A percentile compares a stretch with the other conserved stretches of the same genome.
These are phyloP conservation scores for Collybiopsis luxurians DNA, from an alignment of 768 basidiomycete species.

Conservation along the genomic window DNA sequence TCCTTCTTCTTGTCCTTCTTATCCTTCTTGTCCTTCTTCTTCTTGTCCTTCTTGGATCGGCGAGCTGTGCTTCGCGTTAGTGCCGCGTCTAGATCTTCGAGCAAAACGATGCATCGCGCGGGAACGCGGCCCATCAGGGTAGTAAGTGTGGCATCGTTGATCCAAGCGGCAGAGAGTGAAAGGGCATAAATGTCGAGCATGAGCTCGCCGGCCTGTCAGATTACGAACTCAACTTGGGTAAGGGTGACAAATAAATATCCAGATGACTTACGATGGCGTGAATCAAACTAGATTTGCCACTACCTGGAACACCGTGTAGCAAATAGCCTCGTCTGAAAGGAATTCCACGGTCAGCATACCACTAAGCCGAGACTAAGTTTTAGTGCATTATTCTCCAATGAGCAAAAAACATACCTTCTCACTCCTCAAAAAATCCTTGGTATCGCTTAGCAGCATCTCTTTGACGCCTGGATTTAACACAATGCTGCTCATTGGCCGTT, in stretches of 20 bases:
- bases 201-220: slow-evolving; percentile 61
- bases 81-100: slow-evolving; percentile 90
- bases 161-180: slow-evolving; percentile 82
- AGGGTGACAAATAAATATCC: not conserved
- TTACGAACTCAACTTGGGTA: slow-evolving; percentile 52
- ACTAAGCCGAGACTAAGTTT: slow-evolving; percentile 35
- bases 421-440: slow-evolving; percentile 78
- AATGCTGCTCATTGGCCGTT: slow-evolving; percentile 85
- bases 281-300: slow-evolving; percentile 84
- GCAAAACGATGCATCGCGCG: slow-evolving; percentile 78
- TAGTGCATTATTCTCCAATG: slow-evolving; percentile 1
- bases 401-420: slow-evolving; percentile 58
- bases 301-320: slow-evolving; percentile 80
- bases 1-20: slow-evolving; percentile 29
- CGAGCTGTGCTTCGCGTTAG: slow-evolving; percentile 69
- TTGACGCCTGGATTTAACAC: slow-evolving; percentile 87
- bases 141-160: slow-evolving; percentile 82
- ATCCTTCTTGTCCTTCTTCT: slow-evolving; percentile 36
- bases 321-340: slow-evolving; percentile 89
- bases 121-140: slow-evolving; percentile 88
- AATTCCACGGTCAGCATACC: slow-evolving; percentile 93
- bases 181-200: slow-evolving; percentile 92
- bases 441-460: slow-evolving; percentile 82
- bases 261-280: slow-evolving; percentile 34
- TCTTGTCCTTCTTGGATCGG: slow-evolving; percentile 55